Evolutionary conservation across 2,329 filamentous ascomycete genomes (phyloP), one percentile per base, ranked within the genome.

Genomic region (Colletotrichum destructivum): DNA sequence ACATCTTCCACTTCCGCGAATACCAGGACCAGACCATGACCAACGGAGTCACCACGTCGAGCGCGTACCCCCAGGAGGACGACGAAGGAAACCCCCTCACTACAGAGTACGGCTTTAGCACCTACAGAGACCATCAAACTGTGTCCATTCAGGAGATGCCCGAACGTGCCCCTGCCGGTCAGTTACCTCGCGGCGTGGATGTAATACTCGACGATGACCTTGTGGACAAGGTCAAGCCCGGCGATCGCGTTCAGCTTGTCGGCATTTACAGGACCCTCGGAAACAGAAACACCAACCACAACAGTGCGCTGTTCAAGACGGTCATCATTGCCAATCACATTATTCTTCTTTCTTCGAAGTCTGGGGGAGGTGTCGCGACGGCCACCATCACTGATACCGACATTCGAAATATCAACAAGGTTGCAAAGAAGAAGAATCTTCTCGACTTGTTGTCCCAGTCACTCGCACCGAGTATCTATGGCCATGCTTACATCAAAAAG

Each of bases 101-200:
- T 70, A 99, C 96, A 4, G 96, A 99, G 80, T 99, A 98, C 81
- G 96, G 96, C 31, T 96, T 97, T 84, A 97, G 93, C 81, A 96
- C 93, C 62, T 99, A 98, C 83, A 90, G 96, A 79, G 96, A 99
- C 81, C 96, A 99, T 80, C 96, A 99, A 82, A 98, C 94, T 18
- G 94, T 99, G 72, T 98, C 96, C 0, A 98, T 99, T 75, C 96
- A 99, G 83, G 96, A 99, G 85, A 99, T 99, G 96, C 96, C 96
- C 0, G 96, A 99, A 82, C 89, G 96, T 76, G 96, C 96, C 2
- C 96, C 96, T 65, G 96, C 96, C 71, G 96, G 96, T 64, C 96
- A 98, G 85, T 88, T 99, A 74, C 96, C 96, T 71, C 92, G 96
- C 65, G 95, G 96, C 67, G 96, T 99, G 21, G 96, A 99, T 82